Conservation (phyloP, 306 rosid genomes). For the Abrus precatorius region DNA sequence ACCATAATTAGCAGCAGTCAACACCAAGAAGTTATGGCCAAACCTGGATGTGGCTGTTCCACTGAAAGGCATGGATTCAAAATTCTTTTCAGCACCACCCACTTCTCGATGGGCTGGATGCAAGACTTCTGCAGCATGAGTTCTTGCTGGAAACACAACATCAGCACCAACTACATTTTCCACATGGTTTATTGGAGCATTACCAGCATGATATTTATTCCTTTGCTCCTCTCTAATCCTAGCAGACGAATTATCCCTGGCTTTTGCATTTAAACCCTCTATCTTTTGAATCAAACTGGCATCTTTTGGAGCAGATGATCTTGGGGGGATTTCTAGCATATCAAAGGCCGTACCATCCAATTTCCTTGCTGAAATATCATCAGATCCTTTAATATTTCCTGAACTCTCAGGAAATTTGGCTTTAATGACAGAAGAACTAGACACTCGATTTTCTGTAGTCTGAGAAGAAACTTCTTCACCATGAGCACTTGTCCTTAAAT, state of each 20-base stretch:
- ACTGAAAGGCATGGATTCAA: constrained; percentile 50
- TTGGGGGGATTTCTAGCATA: constrained; percentile 54
- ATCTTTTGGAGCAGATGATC: constrained; percentile 66
- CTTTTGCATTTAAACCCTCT: constrained; percentile 95
- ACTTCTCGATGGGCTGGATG: constrained; percentile 58
- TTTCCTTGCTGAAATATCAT: constrained; percentile 60
- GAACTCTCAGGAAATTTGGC: constrained; percentile 55
- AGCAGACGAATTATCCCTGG: constrained; percentile 70
- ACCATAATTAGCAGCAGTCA: constrained; percentile 44
- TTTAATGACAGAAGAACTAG: constrained; percentile 55
- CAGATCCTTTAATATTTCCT: constrained; percentile 52
- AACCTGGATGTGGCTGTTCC: constrained; percentile 74
- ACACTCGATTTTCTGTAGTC: constrained; percentile 59
- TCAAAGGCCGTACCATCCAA: constrained; percentile 58
- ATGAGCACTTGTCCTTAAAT: constrained; percentile 51
- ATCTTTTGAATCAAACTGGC: constrained; percentile 82
- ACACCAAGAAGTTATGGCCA: constrained; percentile 53
- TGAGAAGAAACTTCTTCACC: constrained; percentile 63
- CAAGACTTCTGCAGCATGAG: constrained; percentile 48
- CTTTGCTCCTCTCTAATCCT: constrained; percentile 61
- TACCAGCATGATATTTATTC: constrained; percentile 55
- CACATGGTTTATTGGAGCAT: constrained; percentile 54
- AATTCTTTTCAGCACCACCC: constrained; percentile 57
- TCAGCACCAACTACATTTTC: constrained; percentile 58
- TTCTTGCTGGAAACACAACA: constrained; percentile 50